These are phyloP conservation scores for Acephala macrosclerotiorum DNA, from an alignment of 2,329 filamentous ascomycete genomes.

Conservation along the genomic window DNA sequence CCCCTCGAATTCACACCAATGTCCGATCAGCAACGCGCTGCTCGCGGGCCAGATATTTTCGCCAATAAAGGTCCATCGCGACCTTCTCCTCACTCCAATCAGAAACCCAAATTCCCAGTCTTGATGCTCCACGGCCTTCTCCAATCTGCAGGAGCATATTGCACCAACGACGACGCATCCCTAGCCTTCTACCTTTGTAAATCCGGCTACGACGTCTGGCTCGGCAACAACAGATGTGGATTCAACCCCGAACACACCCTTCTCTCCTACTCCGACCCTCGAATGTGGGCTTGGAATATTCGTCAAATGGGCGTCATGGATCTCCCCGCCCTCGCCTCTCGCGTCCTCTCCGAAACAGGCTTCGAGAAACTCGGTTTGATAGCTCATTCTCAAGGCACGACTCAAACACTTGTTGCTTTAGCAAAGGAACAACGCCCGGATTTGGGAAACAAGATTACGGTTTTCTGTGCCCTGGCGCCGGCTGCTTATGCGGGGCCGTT, in stretches of 20 bases:
- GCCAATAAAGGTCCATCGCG: slow-evolving; percentile 50
- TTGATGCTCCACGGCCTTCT: slow-evolving; percentile 88
- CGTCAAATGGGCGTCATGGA: slow-evolving; percentile 93
- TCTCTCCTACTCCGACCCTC: slow-evolving; percentile 76
- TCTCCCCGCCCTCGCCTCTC: slow-evolving; percentile 79
- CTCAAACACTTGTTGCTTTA: slow-evolving; percentile 84
- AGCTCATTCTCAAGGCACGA: slow-evolving; percentile 90
- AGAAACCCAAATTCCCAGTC: slow-evolving; percentile 73
- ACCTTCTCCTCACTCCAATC: slow-evolving; percentile 42
- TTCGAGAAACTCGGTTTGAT: slow-evolving; percentile 85
- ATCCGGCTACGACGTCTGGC: slow-evolving; percentile 92
- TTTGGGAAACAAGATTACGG: slow-evolving; percentile 80
- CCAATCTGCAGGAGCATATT: slow-evolving; percentile 88
- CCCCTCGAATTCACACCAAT: slow-evolving; percentile 73
- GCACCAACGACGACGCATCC: slow-evolving; percentile 87
- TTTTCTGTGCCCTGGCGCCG: slow-evolving; percentile 90
- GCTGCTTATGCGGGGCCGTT: slow-evolving; percentile 89
- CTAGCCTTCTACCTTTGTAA: slow-evolving; percentile 93
- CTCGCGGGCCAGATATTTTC: slow-evolving; percentile 70
- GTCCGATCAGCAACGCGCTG: slow-evolving; percentile 54
- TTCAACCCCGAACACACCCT: slow-evolving; percentile 79
- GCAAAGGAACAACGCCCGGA: slow-evolving; percentile 91
- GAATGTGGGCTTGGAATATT: slow-evolving; percentile 98
- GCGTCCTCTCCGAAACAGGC: slow-evolving; percentile 82
- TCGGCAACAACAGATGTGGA: slow-evolving; percentile 92